A percentile compares a stretch with the other conserved stretches of the same genome.
Evolutionary conservation across 306 rosid genomes (phyloP).

Genomic region (Trifolium subterraneum): DNA sequence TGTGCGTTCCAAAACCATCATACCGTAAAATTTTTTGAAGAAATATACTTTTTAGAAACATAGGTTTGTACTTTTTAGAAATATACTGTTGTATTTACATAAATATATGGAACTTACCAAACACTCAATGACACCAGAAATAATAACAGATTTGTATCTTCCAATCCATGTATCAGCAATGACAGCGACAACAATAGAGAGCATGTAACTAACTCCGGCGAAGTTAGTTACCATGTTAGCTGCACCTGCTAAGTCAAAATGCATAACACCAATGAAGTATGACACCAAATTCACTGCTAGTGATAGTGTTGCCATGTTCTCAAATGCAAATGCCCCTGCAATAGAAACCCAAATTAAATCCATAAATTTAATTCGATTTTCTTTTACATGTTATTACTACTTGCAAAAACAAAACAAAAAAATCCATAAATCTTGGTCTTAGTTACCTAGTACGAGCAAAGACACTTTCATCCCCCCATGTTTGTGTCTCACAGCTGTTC

Average conservation of each 20-base stretch:
- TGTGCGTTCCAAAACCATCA: no score
- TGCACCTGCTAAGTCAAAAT: slow-evolving; percentile 69
- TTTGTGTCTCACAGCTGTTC: slow-evolving; percentile 62
- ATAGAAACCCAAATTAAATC: background rate
- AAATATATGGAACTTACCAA: slow-evolving; percentile 47
- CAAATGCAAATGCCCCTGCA: slow-evolving; percentile 67
- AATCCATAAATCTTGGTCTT: background rate
- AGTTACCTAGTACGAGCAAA: slow-evolving; percentile 61
- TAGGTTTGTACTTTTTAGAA: no score
- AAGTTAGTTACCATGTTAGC: slow-evolving; percentile 77
- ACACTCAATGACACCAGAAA: slow-evolving; percentile 64
- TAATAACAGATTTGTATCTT: slow-evolving; percentile 63
- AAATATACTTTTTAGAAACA: no score
- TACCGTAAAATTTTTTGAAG: no score
- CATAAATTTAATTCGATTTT: background rate
- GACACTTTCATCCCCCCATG: slow-evolving; percentile 76
- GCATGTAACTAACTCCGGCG: slow-evolving; percentile 68
- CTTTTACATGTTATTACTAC: background rate
- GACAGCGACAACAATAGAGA: slow-evolving; percentile 65
- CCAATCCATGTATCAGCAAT: slow-evolving; percentile 77
- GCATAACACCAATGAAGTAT: slow-evolving; percentile 71
- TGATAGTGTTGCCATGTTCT: slow-evolving; percentile 71
- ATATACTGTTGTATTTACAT: background rate
- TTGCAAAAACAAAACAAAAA: no score
- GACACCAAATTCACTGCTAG: slow-evolving; percentile 80